phyloP scores from a whole-genome alignment of 805 yeast species.

The Candida fluviatilis region DNA sequence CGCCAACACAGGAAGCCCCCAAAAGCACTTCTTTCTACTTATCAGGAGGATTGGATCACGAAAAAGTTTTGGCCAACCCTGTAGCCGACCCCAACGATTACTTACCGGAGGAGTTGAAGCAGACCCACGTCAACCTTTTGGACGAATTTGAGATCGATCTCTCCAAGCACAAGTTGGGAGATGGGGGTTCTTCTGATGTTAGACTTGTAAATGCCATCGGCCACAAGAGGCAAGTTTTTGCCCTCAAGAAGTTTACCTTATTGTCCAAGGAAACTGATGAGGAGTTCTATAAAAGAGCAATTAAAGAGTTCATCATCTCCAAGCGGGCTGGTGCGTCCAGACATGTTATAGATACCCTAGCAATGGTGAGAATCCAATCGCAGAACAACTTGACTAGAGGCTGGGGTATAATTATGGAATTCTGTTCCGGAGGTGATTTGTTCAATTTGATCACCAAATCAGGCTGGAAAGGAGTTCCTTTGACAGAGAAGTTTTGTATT shows the following conservation, averaged over 20 bases:
- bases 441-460: constrained; percentile 50
- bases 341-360: constrained; percentile 57
- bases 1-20: constrained; percentile 20
- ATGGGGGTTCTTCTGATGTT: constrained; percentile 71
- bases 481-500: constrained; percentile 55
- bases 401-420: constrained; percentile 75
- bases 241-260: constrained; percentile 61
- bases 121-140: constrained; percentile 43
- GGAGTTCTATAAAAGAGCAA: constrained; percentile 60
- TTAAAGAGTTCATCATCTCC: constrained; percentile 61
- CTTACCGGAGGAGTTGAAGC: constrained; percentile 52
- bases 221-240: constrained; percentile 48
- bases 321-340: constrained; percentile 49
- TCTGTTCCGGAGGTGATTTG: constrained; percentile 59
- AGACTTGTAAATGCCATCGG: constrained; percentile 34
- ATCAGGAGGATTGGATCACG: constrained; percentile 36
- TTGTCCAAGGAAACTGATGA: constrained; percentile 60
- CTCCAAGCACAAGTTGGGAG: constrained; percentile 50
- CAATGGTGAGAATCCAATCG: constrained; percentile 54
- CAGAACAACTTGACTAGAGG: constrained; percentile 53
- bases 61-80: constrained; percentile 54
- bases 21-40: constrained; percentile 25
- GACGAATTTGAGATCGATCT: constrained; percentile 51
- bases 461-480: constrained; percentile 54
- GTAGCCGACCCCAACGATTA: constrained; percentile 62